Evolutionary conservation across 208 protist genomes (phyloP).

Genomic region (Trichomonas gallinae): DNA sequence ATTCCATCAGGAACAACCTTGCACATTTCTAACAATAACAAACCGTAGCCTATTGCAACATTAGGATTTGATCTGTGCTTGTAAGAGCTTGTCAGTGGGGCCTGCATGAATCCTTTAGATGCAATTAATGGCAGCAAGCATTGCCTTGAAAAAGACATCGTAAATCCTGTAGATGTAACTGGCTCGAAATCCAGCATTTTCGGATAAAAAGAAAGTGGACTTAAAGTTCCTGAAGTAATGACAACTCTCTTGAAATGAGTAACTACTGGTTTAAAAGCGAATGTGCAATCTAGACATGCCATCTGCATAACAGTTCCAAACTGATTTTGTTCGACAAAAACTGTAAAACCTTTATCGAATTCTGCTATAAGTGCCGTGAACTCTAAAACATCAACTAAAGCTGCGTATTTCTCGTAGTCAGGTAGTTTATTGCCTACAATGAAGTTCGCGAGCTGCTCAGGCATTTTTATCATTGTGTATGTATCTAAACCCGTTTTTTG

Average conservation of each 20-base stretch:
- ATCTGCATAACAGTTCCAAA: slow-evolving; percentile 56
- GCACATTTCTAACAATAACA: slow-evolving; percentile 65
- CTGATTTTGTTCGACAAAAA: slow-evolving; percentile 25
- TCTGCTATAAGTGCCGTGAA: slow-evolving; percentile 80
- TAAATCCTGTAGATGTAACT: slow-evolving; percentile 31
- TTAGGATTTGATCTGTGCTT: not conserved
- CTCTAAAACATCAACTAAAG: slow-evolving; percentile 68
- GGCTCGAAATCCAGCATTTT: slow-evolving; percentile 89
- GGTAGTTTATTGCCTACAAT: slow-evolving; percentile 55
- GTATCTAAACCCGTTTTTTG: not conserved
- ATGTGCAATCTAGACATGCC: slow-evolving; percentile 76
- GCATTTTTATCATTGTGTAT: not conserved
- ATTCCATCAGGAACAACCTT: slow-evolving; percentile 87
- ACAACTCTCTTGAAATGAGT: slow-evolving; percentile 72
- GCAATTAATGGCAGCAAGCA: slow-evolving; percentile 69
- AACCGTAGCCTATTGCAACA: slow-evolving; percentile 5
- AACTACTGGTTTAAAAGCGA: slow-evolving; percentile 83
- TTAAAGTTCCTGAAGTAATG: slow-evolving; percentile 85
- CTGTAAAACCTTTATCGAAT: slow-evolving; percentile 50
- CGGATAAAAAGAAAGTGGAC: slow-evolving; percentile 94
- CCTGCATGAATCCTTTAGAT: slow-evolving; percentile 43
- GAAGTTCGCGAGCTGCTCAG: not conserved
- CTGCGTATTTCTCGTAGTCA: slow-evolving; percentile 67
- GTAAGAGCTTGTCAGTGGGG: not conserved
- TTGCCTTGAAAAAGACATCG: slow-evolving; percentile 28